Evolutionary conservation across 1,284 basidiomycete genomes (phyloP), one percentile per base, ranked within the genome.

Genomic region (Fistulina hepatica): DNA sequence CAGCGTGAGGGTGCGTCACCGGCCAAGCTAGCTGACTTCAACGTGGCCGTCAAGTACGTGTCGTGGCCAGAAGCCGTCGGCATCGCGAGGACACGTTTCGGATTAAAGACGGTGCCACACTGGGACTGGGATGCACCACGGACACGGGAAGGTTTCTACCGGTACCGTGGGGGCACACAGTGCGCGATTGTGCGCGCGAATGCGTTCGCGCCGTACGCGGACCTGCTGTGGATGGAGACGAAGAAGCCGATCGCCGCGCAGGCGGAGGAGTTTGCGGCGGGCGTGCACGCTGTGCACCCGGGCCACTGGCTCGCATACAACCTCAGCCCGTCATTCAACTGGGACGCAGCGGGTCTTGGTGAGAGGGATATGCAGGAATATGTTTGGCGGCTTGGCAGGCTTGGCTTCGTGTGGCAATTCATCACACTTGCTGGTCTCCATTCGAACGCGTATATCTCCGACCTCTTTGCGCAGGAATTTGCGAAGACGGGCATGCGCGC

Each of bases 381-480:
- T 59, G 77, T 98, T 27, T 97, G 93, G 94, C 76, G 92, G 51
- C 71, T 95, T n/a, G 90, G 84, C 42, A 92, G 83, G 67, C 76
- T 93, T 33, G 91, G 88, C 31, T 94, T 93, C 57, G 81, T 86
- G 43, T 97, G 93, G 92, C 94, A 97, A 58, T 97, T 98, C 70
- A 97, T 98, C 60, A 95, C 92, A 48, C 13, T 25, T 43, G 94
- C 78, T 40, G 95, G 95, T 47, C 71, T 97, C 37, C 94, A 98
- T 61, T 94, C 92, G 48, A 97, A 94, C 62, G 94, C 83, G 25
- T 95, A 92, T 64, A 98, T 98, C 58, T 91, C 82, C 50, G 92
- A 97, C 59, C 64, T 84, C 26, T 97, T 98, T 59, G 92, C 94
- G 12, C 64, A 76, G 51, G 72, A 80, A 34, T 98, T 81, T 56